phyloP scores from a whole-genome alignment of 1,284 basidiomycete genomes.

The Tilletia walkeri region DNA sequence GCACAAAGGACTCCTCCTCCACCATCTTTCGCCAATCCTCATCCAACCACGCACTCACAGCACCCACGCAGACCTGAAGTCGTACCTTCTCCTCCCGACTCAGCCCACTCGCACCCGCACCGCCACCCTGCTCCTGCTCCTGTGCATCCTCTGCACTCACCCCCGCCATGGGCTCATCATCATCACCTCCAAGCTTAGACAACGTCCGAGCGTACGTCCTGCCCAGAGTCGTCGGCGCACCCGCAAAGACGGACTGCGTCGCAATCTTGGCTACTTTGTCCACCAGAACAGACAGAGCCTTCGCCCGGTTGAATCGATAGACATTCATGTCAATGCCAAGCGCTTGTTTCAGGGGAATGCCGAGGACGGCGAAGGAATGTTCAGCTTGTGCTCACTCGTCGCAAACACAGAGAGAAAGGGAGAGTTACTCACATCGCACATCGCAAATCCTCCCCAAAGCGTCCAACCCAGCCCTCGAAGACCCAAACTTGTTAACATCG shows the following conservation, averaged over 20 bases:
- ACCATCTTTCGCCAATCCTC: background rate
- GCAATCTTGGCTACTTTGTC: constrained; percentile 23
- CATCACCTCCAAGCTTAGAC: constrained; percentile 5
- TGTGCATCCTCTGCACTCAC: background rate
- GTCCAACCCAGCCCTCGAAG: constrained; percentile 9
- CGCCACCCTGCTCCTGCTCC: background rate
- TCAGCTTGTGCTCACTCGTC: background rate
- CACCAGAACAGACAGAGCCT: constrained; percentile 26
- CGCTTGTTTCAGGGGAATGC: constrained; percentile 15
- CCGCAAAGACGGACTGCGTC: constrained; percentile 22
- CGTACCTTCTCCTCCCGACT: background rate
- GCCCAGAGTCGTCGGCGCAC: constrained; percentile 30
- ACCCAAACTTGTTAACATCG: constrained; percentile 28
- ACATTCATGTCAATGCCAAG: constrained; percentile 27
- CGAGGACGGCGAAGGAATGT: background rate
- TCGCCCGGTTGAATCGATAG: constrained; percentile 27
- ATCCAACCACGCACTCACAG: constrained; percentile 9
- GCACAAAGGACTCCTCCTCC: background rate
- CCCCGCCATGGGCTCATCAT: constrained; percentile 17
- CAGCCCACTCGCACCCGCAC: background rate
- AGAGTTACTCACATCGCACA: constrained; percentile 27
- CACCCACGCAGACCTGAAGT: background rate
- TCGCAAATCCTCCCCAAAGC: constrained; percentile 26
- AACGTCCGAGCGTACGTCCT: constrained; percentile 30
- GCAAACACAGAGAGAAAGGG: too few relatives aligned